Conservation (phyloP, 495 filamentous ascomycete species). For the Tuber indicum region DNA sequence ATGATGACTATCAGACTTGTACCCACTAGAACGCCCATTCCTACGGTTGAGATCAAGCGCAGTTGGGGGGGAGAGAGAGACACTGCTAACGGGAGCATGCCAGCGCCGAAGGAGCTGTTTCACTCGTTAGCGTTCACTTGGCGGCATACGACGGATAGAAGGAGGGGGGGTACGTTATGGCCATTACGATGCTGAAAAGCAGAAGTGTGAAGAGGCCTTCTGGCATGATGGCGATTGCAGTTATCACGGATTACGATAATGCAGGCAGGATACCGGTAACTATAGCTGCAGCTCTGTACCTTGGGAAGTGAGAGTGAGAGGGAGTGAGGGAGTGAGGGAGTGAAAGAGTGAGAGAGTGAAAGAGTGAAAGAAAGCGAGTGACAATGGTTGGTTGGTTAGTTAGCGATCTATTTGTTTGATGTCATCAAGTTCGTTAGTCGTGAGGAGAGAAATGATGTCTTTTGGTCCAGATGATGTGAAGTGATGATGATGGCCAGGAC, state of each 20-base stretch:
- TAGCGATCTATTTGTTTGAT: neutral
- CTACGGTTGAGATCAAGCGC: conserved; percentile 82
- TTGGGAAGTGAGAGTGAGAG: neutral
- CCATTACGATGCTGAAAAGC: conserved; percentile 83
- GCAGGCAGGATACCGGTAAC: neutral
- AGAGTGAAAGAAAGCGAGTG: neutral
- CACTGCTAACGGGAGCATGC: conserved; percentile 85
- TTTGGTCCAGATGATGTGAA: neutral
- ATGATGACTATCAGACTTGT: conserved; percentile 96
- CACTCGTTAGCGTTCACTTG: conserved; percentile 38
- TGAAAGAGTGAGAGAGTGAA: neutral
- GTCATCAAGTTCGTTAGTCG: neutral
- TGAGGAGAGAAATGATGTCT: neutral
- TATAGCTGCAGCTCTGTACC: neutral
- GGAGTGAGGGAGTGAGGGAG: neutral
- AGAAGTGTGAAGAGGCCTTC: conserved; percentile 84
- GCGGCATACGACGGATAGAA: conserved; percentile 13
- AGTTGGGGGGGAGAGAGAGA: conserved; percentile 81
- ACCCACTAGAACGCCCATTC: conserved; percentile 88
- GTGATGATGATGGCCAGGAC: neutral
- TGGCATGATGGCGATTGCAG: conserved; percentile 16
- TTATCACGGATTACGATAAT: neutral
- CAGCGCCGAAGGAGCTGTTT: conserved; percentile 84
- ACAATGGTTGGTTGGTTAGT: neutral
- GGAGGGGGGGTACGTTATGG: conserved; percentile 63